Evolutionary conservation across 176 grass and related monocot genomes (phyloP).

Genomic region (Pharus latifolius): DNA sequence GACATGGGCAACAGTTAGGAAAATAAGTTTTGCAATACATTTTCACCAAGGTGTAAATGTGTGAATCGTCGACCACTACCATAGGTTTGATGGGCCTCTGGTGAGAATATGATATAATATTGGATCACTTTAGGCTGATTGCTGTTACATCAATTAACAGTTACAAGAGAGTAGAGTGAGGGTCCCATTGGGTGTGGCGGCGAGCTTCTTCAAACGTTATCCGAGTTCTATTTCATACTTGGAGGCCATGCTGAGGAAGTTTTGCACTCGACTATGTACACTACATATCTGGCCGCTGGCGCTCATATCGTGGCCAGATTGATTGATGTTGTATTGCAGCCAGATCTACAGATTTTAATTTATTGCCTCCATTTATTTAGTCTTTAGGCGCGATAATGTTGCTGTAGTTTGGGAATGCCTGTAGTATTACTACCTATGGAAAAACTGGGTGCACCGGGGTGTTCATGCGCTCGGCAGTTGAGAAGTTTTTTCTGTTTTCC

Average conservation of each 20-base stretch:
- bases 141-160: conserved; percentile 19
- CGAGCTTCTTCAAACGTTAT: conserved; percentile 27
- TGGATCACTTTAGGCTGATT: conserved; percentile 13
- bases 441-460: conserved; percentile 15
- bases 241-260: conserved; percentile 30
- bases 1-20: conserved; percentile 66
- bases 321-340: conserved; percentile 22
- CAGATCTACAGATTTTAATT: conserved; percentile 45
- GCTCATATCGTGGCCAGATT: conserved; percentile 28
- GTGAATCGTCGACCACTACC: neutral
- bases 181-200: neutral
- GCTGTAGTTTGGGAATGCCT: conserved; percentile 20
- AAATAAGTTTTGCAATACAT: conserved; percentile 15
- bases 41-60: conserved; percentile 21
- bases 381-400: conserved; percentile 22
- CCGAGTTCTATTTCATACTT: conserved; percentile 23
- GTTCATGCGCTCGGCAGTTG: neutral
- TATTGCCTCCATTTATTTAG: conserved; percentile 43
- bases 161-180: neutral
- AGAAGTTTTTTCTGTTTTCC: neutral
- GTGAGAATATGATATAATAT: conserved; percentile 18
- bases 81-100: neutral
- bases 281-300: conserved; percentile 22
- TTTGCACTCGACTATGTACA: conserved; percentile 50
- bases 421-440: neutral